Conservation (phyloP, 2,329 filamentous ascomycete genomes). For the Hypoxylon sp. region DNA sequence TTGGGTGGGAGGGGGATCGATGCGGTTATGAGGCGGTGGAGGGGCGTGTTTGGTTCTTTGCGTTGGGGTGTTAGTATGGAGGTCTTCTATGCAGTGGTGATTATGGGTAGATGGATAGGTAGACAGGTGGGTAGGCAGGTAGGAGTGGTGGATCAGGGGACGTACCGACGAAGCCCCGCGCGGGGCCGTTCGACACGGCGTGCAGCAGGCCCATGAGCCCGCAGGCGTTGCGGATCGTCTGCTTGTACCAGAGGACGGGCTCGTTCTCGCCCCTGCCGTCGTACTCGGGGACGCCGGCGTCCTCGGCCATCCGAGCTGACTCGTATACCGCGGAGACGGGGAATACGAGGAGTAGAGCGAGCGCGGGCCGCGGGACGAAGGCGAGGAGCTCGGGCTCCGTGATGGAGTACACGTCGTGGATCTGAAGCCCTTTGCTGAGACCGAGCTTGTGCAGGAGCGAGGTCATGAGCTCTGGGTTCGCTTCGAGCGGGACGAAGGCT, state of each 20-base stretch:
- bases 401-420: constrained; percentile 94
- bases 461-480: constrained; percentile 91
- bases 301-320: constrained; percentile 80
- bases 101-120: constrained; percentile 47
- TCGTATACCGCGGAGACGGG: constrained; percentile 87
- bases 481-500: constrained; percentile 74
- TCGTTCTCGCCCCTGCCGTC: constrained; percentile 75
- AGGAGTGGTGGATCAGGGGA: constrained; percentile 32
- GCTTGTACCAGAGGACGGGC: constrained; percentile 92
- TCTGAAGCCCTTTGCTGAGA: constrained; percentile 79
- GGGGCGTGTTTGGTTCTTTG: constrained; percentile 65
- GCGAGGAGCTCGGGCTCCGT: constrained; percentile 86
- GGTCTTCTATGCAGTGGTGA: neutral
- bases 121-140: too few relatives aligned
- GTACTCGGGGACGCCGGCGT: constrained; percentile 75
- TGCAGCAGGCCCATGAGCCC: constrained; percentile 92
- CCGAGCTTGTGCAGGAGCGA: constrained; percentile 86
- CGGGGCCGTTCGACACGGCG: constrained; percentile 82
- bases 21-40: constrained; percentile 75
- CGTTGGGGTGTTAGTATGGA: neutral
- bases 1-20: constrained; percentile 78
- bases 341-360: constrained; percentile 93
- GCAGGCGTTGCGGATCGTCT: constrained; percentile 95
- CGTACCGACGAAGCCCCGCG: constrained; percentile 72
- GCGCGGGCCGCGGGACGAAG: constrained; percentile 89